Evolutionary conservation across 2,329 filamentous ascomycete genomes (phyloP), one percentile per base, ranked within the genome.

Genomic region (Fusarium avenaceum): DNA sequence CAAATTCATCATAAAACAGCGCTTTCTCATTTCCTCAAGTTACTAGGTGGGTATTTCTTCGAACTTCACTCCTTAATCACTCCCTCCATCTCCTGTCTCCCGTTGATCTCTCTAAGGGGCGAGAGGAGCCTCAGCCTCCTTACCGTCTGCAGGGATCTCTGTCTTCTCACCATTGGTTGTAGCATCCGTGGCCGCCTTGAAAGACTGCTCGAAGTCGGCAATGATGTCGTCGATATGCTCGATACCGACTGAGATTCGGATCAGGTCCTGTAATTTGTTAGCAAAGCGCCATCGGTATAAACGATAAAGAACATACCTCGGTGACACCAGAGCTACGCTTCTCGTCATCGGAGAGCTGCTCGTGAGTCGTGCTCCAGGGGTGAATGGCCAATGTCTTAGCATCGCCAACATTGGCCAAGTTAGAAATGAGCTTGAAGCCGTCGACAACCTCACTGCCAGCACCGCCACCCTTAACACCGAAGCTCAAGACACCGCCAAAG

Each of bases 161-260:
- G 71, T 65, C 60, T 73, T 47, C 55, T 68, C 74, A 4, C 73
- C 77, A 45, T 76, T 73, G 9, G 76, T 79, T n/a, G 74, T 80
- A 6, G 84, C 79, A 9, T 82, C 85, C 24, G 79, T 74, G 0
- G 87, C 85, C 26, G 87, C 85, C 76, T 88, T 86, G 80, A 97
- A 96, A 0, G 92, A 92, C 84, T 97, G 94, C 80, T 95, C 91
- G 77, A 98, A 97, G 81, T 98, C 95, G 73, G 90, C 91, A 76
- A 97, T 96, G 75, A 98, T 97, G 76, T 98, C 95, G 82, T 97
- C 94, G 77, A 98, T 97, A 79, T 97, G 94, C 83, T 98, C 95
- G 1, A 92, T 97, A 52, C 95, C 95, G 61, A 97, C 94, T 0
- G 94, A 97, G 76, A 98, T 96, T 67, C 95, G 92, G 80, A 98